These are phyloP conservation scores for Ceratobasidium theobromae DNA, from an alignment of 1,284 basidiomycete genomes.

Conservation along the genomic window DNA sequence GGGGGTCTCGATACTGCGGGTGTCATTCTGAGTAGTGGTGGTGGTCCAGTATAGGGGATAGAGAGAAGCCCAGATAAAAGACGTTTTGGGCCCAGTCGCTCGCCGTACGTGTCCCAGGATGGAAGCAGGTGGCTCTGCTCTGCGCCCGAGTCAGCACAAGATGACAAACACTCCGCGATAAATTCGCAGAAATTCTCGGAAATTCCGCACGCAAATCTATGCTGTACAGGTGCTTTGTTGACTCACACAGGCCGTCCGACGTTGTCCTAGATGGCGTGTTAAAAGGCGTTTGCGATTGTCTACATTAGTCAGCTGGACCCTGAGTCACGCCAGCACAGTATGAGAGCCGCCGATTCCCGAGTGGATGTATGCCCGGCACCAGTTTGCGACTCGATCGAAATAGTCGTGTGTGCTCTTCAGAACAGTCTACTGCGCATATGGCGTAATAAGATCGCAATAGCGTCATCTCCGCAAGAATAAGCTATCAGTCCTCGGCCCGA, in stretches of 20 bases:
- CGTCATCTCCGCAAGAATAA: neutral
- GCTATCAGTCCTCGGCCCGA: neutral
- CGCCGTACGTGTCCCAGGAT: conserved; percentile 20
- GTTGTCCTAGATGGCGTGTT: neutral
- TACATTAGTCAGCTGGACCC: conserved; percentile 8
- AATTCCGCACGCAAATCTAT: neutral
- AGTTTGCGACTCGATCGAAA: conserved; percentile 15
- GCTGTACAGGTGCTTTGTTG: neutral
- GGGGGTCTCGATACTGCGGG: conserved; percentile 24
- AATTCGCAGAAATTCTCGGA: conserved; percentile 27
- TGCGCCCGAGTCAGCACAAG: conserved; percentile 22
- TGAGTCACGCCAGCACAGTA: too few relatives aligned
- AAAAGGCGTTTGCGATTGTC: neutral
- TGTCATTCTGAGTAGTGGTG: neutral
- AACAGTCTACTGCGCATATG: neutral
- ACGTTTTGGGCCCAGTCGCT: conserved; percentile 21
- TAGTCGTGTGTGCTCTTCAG: neutral
- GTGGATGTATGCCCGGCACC: conserved; percentile 14
- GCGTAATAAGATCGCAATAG: neutral
- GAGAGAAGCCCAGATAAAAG: conserved; percentile 9
- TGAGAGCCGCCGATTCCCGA: too few relatives aligned
- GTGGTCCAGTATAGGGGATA: neutral
- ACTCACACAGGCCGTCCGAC: neutral
- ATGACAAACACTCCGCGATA: neutral
- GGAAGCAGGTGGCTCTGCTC: conserved; percentile 10